Percentiles rank a stretch among this genome's conserved stretches.
phyloP scores from a whole-genome alignment of 2,329 filamentous ascomycete species.

The Fusarium siculi region DNA sequence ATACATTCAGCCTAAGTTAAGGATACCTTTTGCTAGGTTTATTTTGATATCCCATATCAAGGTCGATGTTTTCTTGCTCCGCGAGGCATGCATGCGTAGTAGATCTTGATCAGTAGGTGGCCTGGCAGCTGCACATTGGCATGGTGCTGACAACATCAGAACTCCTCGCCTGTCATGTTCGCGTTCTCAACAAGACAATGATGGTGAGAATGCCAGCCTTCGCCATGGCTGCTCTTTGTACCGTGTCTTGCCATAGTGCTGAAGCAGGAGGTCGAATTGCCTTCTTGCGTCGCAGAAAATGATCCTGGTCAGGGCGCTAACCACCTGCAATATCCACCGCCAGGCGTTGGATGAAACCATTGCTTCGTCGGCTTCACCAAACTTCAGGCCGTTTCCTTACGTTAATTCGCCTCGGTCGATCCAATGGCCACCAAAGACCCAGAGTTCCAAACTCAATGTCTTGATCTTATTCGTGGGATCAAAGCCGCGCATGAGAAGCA shows the following conservation, averaged over 20 bases:
- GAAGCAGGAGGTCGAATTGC: not conserved
- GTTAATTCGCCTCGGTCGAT: too few species aligned
- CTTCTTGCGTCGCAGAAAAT: not conserved
- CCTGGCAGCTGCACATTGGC: too few species aligned
- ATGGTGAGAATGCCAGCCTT: not conserved
- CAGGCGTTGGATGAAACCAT: not conserved
- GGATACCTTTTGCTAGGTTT: too few species aligned
- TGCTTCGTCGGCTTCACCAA: not conserved
- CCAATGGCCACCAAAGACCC: not conserved
- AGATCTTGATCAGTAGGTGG: not conserved
- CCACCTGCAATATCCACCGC: not conserved
- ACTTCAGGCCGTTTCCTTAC: too few species aligned
- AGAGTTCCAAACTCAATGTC: not conserved
- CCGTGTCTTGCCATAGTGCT: not conserved
- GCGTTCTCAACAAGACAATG: not conserved
- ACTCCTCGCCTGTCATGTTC: too few species aligned
- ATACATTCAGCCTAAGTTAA: too few species aligned
- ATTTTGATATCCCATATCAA: too few species aligned
- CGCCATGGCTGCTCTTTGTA: not conserved
- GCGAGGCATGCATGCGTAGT: too few species aligned
- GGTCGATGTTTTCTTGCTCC: too few species aligned
- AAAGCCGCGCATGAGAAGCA: not conserved
- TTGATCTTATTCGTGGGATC: not conserved
- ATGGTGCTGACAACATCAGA: too few species aligned
- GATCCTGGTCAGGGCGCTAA: not conserved